Percentiles rank a stretch among this genome's conserved stretches.
Conservation (phyloP, 1,139 yeast genomes). For the Debaryomyces singareniensis region DNA sequence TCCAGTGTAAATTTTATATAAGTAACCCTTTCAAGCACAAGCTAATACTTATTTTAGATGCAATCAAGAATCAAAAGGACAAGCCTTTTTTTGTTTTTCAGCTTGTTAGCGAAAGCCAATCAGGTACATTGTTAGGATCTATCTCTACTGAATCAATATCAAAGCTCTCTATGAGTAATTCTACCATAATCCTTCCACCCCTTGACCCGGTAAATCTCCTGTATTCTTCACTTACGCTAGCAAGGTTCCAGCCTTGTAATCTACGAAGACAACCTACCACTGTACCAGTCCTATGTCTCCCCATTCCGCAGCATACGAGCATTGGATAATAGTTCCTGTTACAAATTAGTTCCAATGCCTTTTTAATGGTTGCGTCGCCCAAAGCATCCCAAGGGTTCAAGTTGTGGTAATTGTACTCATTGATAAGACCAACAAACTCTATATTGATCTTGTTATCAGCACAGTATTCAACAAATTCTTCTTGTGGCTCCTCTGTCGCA, state of each 20-base stretch:
- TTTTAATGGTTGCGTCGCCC: conserved; percentile 72
- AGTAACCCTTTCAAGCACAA: too few species aligned
- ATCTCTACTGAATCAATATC: conserved; percentile 52
- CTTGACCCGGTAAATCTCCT: conserved; percentile 87
- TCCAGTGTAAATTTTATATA: too few species aligned
- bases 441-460: conserved; percentile 60
- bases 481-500: conserved; percentile 93
- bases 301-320: conserved; percentile 95
- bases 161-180: conserved; percentile 80
- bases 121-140: conserved; percentile 44
- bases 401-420: conserved; percentile 33
- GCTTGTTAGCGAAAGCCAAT: conserved; percentile 28
- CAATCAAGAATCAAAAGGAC: too few species aligned
- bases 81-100: too few species aligned
- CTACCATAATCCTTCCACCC: conserved; percentile 89
- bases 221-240: conserved; percentile 89
- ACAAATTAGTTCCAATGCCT: conserved; percentile 70
- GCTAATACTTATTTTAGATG: too few species aligned
- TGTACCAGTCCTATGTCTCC: conserved; percentile 93
- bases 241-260: conserved; percentile 92
- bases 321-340: conserved; percentile 73
- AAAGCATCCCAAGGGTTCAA: conserved; percentile 94
- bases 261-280: conserved; percentile 89
- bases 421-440: conserved; percentile 64
- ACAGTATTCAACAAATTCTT: conserved; percentile 76